A percentile compares a stretch with the other conserved stretches of the same genome.
Evolutionary conservation across 306 rosid species (phyloP).

Genomic region (Cucumis melo): DNA sequence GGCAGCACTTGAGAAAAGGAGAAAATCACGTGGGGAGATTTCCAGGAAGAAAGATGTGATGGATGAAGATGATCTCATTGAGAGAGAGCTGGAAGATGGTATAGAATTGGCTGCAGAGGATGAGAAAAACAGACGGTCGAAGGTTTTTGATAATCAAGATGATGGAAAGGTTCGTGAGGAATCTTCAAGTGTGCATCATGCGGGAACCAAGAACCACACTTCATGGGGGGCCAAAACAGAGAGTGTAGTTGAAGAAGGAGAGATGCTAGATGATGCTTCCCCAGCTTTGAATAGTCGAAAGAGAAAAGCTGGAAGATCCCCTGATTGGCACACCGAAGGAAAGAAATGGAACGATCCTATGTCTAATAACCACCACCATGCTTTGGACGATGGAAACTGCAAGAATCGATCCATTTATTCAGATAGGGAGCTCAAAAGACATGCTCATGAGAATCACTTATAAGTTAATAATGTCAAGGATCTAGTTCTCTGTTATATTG

Average conservation of each 20-base stretch:
- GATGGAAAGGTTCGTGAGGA: background rate
- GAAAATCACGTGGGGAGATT: constrained; percentile 53
- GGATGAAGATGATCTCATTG: constrained; percentile 96
- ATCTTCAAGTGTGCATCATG: background rate
- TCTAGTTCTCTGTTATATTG: background rate
- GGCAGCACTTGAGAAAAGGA: constrained; percentile 92
- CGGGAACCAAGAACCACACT: constrained; percentile 18
- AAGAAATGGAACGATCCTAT: constrained; percentile 42
- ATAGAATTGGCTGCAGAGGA: constrained; percentile 62
- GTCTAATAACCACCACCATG: constrained; percentile 28
- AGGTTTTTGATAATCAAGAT: constrained; percentile 8
- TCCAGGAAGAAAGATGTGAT: constrained; percentile 59
- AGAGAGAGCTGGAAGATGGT: constrained; percentile 93
- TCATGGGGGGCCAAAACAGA: constrained; percentile 30
- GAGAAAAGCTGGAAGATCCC: constrained; percentile 67
- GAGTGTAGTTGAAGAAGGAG: constrained; percentile 75
- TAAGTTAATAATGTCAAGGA: background rate
- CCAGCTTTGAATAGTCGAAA: constrained; percentile 54
- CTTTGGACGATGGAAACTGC: constrained; percentile 39
- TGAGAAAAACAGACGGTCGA: constrained; percentile 64
- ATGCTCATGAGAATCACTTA: constrained; percentile 41
- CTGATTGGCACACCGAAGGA: constrained; percentile 39
- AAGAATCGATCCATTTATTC: constrained; percentile 32
- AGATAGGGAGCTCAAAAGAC: constrained; percentile 62
- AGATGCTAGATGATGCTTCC: constrained; percentile 51